These are phyloP conservation scores for Arachnomyces sp. DNA, from an alignment of 2,329 filamentous ascomycete species.

Conservation along the genomic window DNA sequence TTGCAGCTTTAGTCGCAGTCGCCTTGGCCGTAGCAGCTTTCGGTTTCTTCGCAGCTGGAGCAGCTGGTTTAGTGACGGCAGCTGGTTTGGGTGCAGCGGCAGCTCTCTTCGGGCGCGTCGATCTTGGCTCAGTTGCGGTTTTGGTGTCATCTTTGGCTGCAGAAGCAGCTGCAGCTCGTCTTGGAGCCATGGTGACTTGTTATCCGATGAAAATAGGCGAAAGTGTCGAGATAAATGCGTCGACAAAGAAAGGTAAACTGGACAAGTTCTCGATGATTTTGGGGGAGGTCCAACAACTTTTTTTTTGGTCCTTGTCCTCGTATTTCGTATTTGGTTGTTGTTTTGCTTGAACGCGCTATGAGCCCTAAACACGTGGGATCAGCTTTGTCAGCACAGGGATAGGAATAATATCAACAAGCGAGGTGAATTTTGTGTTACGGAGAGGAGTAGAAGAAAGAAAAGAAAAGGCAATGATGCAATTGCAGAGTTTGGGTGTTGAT, in stretches of 20 bases:
- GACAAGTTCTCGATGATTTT: constrained; percentile 15
- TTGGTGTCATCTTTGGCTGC: constrained; percentile 18
- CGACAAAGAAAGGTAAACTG: background rate
- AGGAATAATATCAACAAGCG: constrained; percentile 5
- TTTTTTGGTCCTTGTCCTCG: constrained; percentile 23
- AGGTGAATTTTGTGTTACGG: constrained; percentile 4
- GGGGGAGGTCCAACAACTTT: constrained; percentile 14
- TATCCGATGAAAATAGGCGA: too few relatives aligned
- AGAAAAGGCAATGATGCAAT: background rate
- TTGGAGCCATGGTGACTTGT: constrained; percentile 6
- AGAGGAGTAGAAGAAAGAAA: constrained; percentile 6
- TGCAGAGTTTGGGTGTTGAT: too few relatives aligned
- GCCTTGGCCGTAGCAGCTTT: constrained; percentile 8
- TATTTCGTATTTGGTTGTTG: too few relatives aligned
- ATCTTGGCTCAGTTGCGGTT: constrained; percentile 13
- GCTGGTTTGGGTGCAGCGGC: constrained; percentile 14
- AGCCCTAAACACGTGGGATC: background rate
- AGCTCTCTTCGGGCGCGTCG: constrained; percentile 11
- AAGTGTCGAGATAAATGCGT: constrained; percentile 2
- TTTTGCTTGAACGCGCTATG: too few relatives aligned
- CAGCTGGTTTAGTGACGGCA: constrained; percentile 18
- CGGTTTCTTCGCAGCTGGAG: constrained; percentile 12
- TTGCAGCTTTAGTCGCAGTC: constrained; percentile 12
- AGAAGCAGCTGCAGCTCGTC: constrained; percentile 25
- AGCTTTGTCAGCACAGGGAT: constrained; percentile 4